phyloP scores from a whole-genome alignment of 106 monocot species.

The Dendrobium huoshanense region DNA sequence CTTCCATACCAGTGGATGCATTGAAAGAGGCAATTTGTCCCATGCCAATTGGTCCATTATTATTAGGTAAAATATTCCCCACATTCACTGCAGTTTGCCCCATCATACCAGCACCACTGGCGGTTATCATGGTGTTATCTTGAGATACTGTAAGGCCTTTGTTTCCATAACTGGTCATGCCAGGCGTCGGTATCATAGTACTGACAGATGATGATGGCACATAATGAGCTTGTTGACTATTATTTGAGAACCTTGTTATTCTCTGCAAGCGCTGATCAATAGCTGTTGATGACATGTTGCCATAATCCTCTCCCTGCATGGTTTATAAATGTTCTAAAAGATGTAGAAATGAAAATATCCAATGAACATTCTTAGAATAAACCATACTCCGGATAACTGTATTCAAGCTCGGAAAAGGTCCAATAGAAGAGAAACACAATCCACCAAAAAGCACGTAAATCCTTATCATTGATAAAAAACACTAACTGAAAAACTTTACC shows the following conservation, averaged over 20 bases:
- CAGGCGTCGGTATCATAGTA: slow-evolving; percentile 90
- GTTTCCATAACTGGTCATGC: slow-evolving; percentile 41
- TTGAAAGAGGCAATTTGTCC: slow-evolving; percentile 29
- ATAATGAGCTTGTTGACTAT: slow-evolving; percentile 25
- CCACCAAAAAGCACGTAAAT: background rate
- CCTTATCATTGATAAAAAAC: background rate
- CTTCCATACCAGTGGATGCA: slow-evolving; percentile 26
- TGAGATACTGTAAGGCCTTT: slow-evolving; percentile 17
- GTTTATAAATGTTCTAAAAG: background rate
- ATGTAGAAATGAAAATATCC: background rate
- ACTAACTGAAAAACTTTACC: slow-evolving; percentile 16
- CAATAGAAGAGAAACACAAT: background rate
- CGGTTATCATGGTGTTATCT: slow-evolving; percentile 22
- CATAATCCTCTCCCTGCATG: slow-evolving; percentile 43
- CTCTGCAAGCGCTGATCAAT: slow-evolving; percentile 41
- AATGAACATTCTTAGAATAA: background rate
- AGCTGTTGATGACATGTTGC: slow-evolving; percentile 43
- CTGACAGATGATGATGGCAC: slow-evolving; percentile 40
- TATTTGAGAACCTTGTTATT: slow-evolving; percentile 26
- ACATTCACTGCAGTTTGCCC: slow-evolving; percentile 18
- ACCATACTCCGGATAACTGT: background rate
- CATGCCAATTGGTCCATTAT: slow-evolving; percentile 26
- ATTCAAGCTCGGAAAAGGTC: background rate
- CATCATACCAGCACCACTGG: slow-evolving; percentile 18
- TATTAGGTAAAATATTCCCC: slow-evolving; percentile 25